A percentile compares a stretch with the other conserved stretches of the same genome.
Conservation (phyloP, 2,329 filamentous ascomycete species). For the Mycosphaerella arachidis region DNA sequence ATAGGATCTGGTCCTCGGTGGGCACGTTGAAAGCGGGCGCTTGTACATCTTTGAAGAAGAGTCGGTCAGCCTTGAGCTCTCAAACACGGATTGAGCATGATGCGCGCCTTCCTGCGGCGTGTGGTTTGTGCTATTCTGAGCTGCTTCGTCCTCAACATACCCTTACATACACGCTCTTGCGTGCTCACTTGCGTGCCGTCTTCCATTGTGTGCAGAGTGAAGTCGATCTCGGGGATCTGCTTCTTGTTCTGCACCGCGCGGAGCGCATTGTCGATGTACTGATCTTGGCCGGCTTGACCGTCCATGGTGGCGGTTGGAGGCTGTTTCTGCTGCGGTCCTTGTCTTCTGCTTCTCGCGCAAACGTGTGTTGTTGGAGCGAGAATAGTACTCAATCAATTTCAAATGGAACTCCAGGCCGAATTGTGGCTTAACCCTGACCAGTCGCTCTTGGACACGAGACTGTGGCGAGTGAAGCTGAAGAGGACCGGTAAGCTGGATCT, state of each 20-base stretch:
- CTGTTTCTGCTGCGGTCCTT: neutral
- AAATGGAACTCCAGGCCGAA: neutral
- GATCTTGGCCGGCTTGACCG: conserved; percentile 33
- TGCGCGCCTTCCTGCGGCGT: neutral
- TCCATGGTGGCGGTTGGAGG: conserved; percentile 28
- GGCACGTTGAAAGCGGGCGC: conserved; percentile 91
- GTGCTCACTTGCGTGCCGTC: conserved; percentile 95
- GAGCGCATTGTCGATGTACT: conserved; percentile 75
- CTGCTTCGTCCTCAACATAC: conserved; percentile 45
- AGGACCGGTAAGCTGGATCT: neutral
- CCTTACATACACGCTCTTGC: conserved; percentile 95
- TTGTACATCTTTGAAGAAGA: conserved; percentile 71
- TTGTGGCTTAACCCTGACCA: conserved; percentile 14
- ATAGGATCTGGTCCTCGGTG: conserved; percentile 90
- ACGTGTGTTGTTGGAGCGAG: neutral
- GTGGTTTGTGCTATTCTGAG: neutral
- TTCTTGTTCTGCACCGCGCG: conserved; percentile 93
- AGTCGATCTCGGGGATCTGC: conserved; percentile 95
- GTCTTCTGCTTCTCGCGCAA: neutral
- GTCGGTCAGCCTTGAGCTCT: conserved; percentile 16
- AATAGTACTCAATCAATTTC: neutral
- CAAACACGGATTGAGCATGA: neutral
- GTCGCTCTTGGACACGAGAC: conserved; percentile 7
- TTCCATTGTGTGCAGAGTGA: conserved; percentile 97
- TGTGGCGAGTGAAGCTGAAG: neutral